Evolutionary conservation across 345 rosid species (phyloP), one percentile per base, ranked within the genome.

Genomic region (Aegle marmelos): DNA sequence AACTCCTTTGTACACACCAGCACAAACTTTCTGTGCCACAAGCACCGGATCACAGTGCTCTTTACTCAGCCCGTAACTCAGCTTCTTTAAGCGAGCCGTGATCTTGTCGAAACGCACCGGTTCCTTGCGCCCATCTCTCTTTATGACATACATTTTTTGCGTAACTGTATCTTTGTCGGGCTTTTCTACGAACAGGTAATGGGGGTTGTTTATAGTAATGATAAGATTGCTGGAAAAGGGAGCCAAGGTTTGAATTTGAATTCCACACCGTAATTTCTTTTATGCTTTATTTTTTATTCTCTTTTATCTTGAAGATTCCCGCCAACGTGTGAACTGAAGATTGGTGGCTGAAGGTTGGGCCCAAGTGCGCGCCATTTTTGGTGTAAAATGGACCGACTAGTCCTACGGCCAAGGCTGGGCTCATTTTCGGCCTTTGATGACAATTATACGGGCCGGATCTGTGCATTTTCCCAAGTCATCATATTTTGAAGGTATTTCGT

Each of bases 1-100:
- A 68, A 96, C 98, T 19, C 98, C 98, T 79, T 94, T 89, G 77
- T 89, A 94, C 33, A 91, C 97, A 62, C 98, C 97, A 7, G 93
- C 95, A 37, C 95, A 91, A 39, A 91, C 97, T 88, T 96, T 96
- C 89, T 94, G 98, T 7, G 97, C 77, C 6, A 92, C 97, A 45
- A 91, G 91, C 36, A 92, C 97, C 0, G 98, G 92, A 61, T 96
- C 98, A 17, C 98, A 95, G 76, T 95, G 99, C 25, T 93, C 94
- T 22, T 59, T 77, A 72, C 94, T 94, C 56, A 94, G 86, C 19
- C 98, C 97, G 76, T 92, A 90, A 70, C 98, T 92, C 21, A 96
- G 90, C 78, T 96, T 92, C 95, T 92, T 92, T 56, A 94, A 75
- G 78, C 98, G 78, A 8, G 97, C 95, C 4, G 97, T 91, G 27